These are phyloP conservation scores for Malassezia dermatis DNA, from an alignment of 1,284 basidiomycete species.

Conservation along the genomic window DNA sequence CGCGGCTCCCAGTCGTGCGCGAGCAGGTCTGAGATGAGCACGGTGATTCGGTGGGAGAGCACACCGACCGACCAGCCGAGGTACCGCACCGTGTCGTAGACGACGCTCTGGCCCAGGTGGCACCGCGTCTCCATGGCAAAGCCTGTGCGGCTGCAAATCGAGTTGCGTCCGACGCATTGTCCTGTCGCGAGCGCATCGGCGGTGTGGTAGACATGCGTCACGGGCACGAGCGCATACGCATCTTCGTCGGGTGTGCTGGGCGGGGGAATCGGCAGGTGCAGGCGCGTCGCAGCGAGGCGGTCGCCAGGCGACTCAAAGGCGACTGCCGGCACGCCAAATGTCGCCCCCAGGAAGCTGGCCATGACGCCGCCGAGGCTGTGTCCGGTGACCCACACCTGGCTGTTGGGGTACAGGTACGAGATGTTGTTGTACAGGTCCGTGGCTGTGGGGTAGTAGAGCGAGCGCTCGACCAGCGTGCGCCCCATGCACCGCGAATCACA, in stretches of 20 bases:
- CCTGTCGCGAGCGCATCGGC: slow-evolving; percentile 59
- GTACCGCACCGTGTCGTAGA: slow-evolving; percentile 77
- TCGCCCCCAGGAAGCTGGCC: slow-evolving; percentile 72
- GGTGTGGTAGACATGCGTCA: slow-evolving; percentile 67
- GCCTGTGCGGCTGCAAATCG: slow-evolving; percentile 41
- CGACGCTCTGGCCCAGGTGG: slow-evolving; percentile 70
- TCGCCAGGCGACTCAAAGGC: slow-evolving; percentile 88
- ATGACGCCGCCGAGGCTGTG: slow-evolving; percentile 82
- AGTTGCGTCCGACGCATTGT: slow-evolving; percentile 35
- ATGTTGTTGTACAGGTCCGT: slow-evolving; percentile 54
- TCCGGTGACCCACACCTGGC: slow-evolving; percentile 85
- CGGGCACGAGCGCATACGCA: slow-evolving; percentile 35
- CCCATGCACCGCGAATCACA: slow-evolving; percentile 78
- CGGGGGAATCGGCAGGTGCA: slow-evolving; percentile 69
- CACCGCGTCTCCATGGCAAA: slow-evolving; percentile 52
- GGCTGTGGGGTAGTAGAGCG: slow-evolving; percentile 84
- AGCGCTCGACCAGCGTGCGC: slow-evolving; percentile 66
- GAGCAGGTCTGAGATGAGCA: slow-evolving; percentile 64
- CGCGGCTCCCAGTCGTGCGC: slow-evolving; percentile 62
- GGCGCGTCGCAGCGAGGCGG: slow-evolving; percentile 65
- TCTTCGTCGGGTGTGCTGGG: slow-evolving; percentile 24
- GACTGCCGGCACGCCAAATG: slow-evolving; percentile 83
- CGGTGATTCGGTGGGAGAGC: slow-evolving; percentile 65
- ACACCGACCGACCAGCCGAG: slow-evolving; percentile 71
- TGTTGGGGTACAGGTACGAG: slow-evolving; percentile 80